A percentile compares a stretch with the other conserved stretches of the same genome.
phyloP scores from a whole-genome alignment of 495 filamentous ascomycete species.

The Lentithecium fluviatile region DNA sequence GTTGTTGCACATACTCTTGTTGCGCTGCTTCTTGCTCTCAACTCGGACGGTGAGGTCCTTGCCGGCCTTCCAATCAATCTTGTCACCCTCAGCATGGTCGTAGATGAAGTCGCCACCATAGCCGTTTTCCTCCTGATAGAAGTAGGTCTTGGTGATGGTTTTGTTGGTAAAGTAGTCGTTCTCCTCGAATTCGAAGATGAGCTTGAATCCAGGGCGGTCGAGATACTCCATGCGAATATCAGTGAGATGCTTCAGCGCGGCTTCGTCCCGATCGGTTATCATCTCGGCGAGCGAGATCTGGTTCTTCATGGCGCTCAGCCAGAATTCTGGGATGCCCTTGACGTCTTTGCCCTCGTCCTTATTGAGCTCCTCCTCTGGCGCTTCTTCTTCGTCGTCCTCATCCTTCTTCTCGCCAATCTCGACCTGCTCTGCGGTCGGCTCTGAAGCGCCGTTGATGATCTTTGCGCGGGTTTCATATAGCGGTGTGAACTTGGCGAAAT shows the following conservation, averaged over 20 bases:
- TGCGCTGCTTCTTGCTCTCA: conserved; percentile 98
- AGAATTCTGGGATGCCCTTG: conserved; percentile 94
- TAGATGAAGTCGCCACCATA: conserved; percentile 99
- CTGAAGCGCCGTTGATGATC: conserved; percentile 83
- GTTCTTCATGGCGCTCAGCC: conserved; percentile 99
- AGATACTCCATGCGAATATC: conserved; percentile 99
- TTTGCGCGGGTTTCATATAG: conserved; percentile 92
- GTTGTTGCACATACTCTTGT: conserved; percentile 77
- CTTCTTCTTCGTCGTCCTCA: conserved; percentile 62
- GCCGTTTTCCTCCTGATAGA: conserved; percentile 97
- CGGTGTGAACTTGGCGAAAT: conserved; percentile 96
- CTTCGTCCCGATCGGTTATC: conserved; percentile 96
- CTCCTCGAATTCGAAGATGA: conserved; percentile 94
- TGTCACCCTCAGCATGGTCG: conserved; percentile 95
- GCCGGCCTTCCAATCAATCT: conserved; percentile 93
- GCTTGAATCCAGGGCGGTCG: conserved; percentile 92
- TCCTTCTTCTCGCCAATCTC: conserved; percentile 80
- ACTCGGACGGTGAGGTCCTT: conserved; percentile 91
- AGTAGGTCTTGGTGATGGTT: conserved; percentile 96
- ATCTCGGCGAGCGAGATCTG: conserved; percentile 93
- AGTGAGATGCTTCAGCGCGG: conserved; percentile 81
- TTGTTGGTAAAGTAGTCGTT: conserved; percentile 98
- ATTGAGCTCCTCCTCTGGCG: conserved; percentile 54
- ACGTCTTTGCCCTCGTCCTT: conserved; percentile 51
- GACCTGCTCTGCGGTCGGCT: conserved; percentile 84